These are phyloP conservation scores for Tuber borchii DNA, from an alignment of 495 filamentous ascomycete species.

Conservation along the genomic window DNA sequence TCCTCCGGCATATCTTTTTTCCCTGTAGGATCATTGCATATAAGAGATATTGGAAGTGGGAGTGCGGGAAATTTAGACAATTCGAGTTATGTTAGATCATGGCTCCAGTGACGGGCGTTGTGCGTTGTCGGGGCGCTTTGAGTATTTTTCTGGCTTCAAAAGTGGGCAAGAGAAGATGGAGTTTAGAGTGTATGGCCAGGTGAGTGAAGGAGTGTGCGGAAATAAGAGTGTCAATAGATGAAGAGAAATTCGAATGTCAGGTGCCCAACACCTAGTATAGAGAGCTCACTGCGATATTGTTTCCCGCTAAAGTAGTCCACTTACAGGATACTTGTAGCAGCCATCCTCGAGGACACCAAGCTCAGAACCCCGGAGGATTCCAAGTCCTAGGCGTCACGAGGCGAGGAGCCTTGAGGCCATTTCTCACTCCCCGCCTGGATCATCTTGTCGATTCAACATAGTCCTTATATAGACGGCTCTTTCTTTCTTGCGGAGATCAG, in stretches of 20 bases:
- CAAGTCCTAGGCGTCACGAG: too few species aligned
- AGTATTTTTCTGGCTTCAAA: neutral
- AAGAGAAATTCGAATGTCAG: neutral
- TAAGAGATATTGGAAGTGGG: too few species aligned
- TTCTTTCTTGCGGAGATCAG: neutral
- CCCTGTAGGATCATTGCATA: neutral
- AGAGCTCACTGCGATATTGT: neutral
- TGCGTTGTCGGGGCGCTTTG: neutral
- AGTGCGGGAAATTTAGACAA: neutral
- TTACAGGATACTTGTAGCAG: too few species aligned
- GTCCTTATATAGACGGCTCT: neutral
- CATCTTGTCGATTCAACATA: neutral
- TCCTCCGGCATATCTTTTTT: neutral
- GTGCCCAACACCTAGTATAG: neutral
- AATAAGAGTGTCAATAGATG: too few species aligned
- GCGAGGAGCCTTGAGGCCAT: neutral
- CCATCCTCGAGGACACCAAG: too few species aligned
- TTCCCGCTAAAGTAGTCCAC: too few species aligned
- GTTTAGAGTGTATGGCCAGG: neutral
- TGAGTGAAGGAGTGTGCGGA: too few species aligned
- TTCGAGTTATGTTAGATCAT: neutral
- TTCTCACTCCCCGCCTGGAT: neutral
- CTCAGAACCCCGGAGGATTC: too few species aligned
- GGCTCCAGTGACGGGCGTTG: neutral
- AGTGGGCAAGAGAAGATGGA: neutral